Conservation (phyloP, 768 basidiomycete genomes). For the Kwoniella sp. region DNA sequence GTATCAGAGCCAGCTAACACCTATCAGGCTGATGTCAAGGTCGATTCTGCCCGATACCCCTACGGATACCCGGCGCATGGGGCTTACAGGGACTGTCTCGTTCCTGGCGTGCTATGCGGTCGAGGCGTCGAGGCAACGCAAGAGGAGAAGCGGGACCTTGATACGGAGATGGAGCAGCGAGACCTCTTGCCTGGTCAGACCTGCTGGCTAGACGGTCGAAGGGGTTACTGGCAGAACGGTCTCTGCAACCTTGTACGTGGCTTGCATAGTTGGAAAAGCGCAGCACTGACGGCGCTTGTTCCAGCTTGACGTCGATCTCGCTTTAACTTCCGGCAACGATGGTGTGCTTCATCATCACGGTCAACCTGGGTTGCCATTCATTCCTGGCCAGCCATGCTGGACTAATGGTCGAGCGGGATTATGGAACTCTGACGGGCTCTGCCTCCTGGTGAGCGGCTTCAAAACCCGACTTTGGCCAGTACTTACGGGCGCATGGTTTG, state of each 20-base stretch:
- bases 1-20: not conserved
- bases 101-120: no score
- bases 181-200: constrained; percentile 5
- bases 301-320: constrained; percentile 9
- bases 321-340: no score
- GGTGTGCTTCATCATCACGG: no score
- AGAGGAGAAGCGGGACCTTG: constrained; percentile 1
- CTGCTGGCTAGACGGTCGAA: constrained; percentile 11
- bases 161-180: constrained; percentile 1
- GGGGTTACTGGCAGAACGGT: constrained; percentile 12
- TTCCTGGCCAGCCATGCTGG: constrained; percentile 9
- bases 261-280: not conserved
- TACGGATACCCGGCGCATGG: no score
- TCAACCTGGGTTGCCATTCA: no score
- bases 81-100: no score
- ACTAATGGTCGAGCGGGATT: constrained; percentile 13
- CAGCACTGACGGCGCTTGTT: not conserved
- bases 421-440: constrained; percentile 11
- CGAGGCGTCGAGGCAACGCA: no score
- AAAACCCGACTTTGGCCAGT: not conserved
- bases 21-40: constrained; percentile 1
- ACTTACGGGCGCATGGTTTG: not conserved
- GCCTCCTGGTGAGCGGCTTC: constrained; percentile 8
- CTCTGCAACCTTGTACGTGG: constrained; percentile 8
- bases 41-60: no score